phyloP scores from a whole-genome alignment of 1,284 basidiomycete species.

The Irpex sp. region DNA sequence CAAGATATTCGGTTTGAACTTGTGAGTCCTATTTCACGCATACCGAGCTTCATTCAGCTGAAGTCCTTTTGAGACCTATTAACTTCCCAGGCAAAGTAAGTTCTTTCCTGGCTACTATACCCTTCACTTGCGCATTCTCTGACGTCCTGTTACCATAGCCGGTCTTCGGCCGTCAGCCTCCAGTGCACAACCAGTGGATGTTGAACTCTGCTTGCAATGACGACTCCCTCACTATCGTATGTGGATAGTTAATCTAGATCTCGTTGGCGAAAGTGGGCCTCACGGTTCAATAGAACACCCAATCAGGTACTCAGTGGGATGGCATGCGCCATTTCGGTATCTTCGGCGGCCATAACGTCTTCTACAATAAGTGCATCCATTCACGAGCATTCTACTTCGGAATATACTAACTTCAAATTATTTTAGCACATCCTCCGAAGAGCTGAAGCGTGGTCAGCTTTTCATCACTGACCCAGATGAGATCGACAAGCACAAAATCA shows the following conservation, averaged over 20 bases:
- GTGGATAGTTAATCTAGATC: not conserved
- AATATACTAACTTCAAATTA: not conserved
- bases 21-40: not conserved
- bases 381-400: not conserved
- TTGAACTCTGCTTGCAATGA: slow-evolving; percentile 48
- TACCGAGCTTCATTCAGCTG: not conserved
- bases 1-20: not conserved
- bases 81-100: slow-evolving; percentile 71
- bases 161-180: slow-evolving; percentile 60
- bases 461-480: slow-evolving; percentile 56
- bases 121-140: not conserved
- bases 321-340: slow-evolving; percentile 73
- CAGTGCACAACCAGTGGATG: slow-evolving; percentile 48
- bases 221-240: slow-evolving; percentile 72
- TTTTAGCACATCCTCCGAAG: slow-evolving; percentile 52
- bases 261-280: not conserved
- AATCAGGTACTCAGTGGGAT: slow-evolving; percentile 84
- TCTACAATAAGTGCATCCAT: slow-evolving; percentile 66
- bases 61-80: slow-evolving; percentile 56
- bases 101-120: not conserved
- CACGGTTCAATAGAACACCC: slow-evolving; percentile 63
- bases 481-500: slow-evolving; percentile 57
- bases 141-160: slow-evolving; percentile 52
- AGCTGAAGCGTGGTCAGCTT: slow-evolving; percentile 55
- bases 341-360: slow-evolving; percentile 55